A percentile compares a stretch with the other conserved stretches of the same genome.
These are phyloP conservation scores for Didymella pomorum DNA, from an alignment of 2,329 filamentous ascomycete genomes.

Conservation along the genomic window DNA sequence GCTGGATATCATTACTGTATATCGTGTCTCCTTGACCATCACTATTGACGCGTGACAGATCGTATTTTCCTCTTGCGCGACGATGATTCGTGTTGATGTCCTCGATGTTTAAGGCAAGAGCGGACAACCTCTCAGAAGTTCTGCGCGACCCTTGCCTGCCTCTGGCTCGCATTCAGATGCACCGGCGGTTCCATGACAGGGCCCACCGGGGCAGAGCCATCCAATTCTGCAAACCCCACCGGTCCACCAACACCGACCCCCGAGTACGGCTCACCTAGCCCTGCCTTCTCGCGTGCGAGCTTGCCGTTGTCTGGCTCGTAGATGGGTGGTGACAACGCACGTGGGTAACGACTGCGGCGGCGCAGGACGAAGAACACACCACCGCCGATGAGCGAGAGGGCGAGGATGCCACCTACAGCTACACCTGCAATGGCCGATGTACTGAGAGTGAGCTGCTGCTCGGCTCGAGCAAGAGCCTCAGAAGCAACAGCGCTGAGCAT, in stretches of 20 bases:
- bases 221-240: conserved; percentile 6
- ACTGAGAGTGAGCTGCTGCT: not conserved
- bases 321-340: not conserved
- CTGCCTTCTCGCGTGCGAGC: not conserved
- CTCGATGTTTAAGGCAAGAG: no score
- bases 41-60: not conserved
- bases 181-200: conserved; percentile 1
- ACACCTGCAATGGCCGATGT: conserved; percentile 28
- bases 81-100: no score
- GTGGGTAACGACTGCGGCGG: conserved; percentile 13
- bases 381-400: conserved; percentile 21
- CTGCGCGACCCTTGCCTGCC: conserved; percentile 5
- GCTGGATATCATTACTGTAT: not conserved
- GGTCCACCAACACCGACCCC: not conserved
- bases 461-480: not conserved
- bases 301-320: not conserved
- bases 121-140: conserved; percentile 9
- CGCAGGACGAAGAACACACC: conserved; percentile 22
- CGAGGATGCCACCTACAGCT: conserved; percentile 24
- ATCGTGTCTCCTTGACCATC: not conserved
- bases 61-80: not conserved
- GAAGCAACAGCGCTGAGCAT: not conserved
- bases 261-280: conserved; percentile 1
- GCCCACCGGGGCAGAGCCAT: conserved; percentile 3
- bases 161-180: not conserved